phyloP scores from a whole-genome alignment of 2,329 filamentous ascomycete genomes.

The Colletotrichum sp. region DNA sequence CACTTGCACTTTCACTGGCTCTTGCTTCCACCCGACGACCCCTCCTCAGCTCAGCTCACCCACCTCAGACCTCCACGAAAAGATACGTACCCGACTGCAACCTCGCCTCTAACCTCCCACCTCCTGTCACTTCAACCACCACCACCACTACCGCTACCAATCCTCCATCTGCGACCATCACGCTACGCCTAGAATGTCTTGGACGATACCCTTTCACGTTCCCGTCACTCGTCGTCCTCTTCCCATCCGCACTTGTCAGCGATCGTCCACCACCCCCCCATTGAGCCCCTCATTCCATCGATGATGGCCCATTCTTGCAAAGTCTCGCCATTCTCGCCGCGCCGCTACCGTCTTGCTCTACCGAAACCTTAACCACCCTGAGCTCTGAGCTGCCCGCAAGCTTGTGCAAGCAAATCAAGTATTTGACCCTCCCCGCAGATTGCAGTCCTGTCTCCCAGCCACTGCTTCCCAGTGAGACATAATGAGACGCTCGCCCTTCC shows the following conservation, averaged over 20 bases:
- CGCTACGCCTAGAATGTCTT: conserved; percentile 5
- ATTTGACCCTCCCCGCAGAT: background rate
- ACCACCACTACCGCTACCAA: background rate
- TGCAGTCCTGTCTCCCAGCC: background rate
- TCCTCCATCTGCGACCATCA: background rate
- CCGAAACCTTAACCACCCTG: conserved; percentile 1
- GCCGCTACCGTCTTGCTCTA: background rate
- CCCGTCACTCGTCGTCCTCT: background rate
- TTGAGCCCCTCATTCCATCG: background rate
- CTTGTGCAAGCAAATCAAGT: background rate
- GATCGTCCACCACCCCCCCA: background rate
- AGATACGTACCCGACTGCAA: background rate
- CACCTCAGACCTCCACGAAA: background rate
- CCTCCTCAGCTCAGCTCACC: background rate
- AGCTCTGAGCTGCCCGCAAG: background rate
- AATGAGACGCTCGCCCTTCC: background rate
- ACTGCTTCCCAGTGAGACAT: background rate
- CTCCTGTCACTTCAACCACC: background rate
- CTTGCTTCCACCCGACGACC: background rate
- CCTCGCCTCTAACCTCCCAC: background rate
- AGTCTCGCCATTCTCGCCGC: background rate
- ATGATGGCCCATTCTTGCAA: background rate
- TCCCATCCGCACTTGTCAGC: conserved; percentile 5
- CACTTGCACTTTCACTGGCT: background rate
- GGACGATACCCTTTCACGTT: background rate